Percentiles rank a stretch among this genome's conserved stretches.
phyloP scores from a whole-genome alignment of 768 basidiomycete genomes.

The Aureoboletus auriporus region DNA sequence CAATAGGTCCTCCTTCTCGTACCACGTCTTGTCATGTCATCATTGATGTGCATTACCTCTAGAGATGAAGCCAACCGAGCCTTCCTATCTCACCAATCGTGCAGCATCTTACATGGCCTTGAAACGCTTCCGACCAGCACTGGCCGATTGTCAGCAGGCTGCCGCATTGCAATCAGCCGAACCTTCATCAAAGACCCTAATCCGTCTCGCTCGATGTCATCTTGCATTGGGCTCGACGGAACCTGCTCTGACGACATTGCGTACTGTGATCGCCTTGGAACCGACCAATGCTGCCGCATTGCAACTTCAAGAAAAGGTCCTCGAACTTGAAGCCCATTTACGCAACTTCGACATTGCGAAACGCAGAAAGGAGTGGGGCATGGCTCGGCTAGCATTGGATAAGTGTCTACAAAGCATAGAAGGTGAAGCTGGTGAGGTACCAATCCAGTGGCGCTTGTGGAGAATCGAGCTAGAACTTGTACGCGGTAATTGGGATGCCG shows the following conservation, averaged over 20 bases:
- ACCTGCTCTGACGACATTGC: conserved; percentile 63
- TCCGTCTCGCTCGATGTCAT: conserved; percentile 82
- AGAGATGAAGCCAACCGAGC: conserved; percentile 63
- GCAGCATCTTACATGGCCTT: conserved; percentile 83
- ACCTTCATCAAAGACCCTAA: conserved; percentile 72
- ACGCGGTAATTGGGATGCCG: conserved; percentile 69
- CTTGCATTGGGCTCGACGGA: conserved; percentile 69
- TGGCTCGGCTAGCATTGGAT: conserved; percentile 77
- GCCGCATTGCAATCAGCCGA: conserved; percentile 55
- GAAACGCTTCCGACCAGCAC: conserved; percentile 70
- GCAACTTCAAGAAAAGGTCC: conserved; percentile 58
- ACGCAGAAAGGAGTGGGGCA: conserved; percentile 64
- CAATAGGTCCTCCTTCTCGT: conserved; percentile 50
- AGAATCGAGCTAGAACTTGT: conserved; percentile 74
- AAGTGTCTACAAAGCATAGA: conserved; percentile 71
- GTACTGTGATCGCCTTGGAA: conserved; percentile 58
- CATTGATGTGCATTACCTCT: conserved; percentile 2
- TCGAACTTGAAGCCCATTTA: conserved; percentile 60
- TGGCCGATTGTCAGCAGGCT: conserved; percentile 78
- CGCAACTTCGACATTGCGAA: conserved; percentile 57
- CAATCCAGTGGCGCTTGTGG: conserved; percentile 79
- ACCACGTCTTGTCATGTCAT: conserved; percentile 12
- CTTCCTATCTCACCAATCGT: conserved; percentile 79
- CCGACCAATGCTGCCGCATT: conserved; percentile 55
- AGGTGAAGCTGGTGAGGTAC: conserved; percentile 70